These are phyloP conservation scores for Neofusicoccum cordaticola DNA, from an alignment of 2,329 filamentous ascomycete genomes.

Conservation along the genomic window DNA sequence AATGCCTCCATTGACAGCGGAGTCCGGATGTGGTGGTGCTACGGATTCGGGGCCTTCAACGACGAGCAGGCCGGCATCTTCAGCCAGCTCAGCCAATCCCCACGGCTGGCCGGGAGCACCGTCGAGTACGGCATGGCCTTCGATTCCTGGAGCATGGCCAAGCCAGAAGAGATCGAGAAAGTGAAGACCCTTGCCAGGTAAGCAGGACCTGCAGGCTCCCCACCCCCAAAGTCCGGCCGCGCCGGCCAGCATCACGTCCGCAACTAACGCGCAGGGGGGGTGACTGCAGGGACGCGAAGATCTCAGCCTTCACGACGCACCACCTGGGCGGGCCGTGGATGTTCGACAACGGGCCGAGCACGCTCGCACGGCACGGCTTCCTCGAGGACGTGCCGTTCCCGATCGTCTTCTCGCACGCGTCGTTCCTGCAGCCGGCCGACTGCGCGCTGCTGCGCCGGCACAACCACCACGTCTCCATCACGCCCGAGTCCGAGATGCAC, in stretches of 20 bases:
- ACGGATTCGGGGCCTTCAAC: slow-evolving; percentile 30
- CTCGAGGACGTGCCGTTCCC: slow-evolving; percentile 48
- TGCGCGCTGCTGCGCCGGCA: slow-evolving; percentile 45
- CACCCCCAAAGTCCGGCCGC: too few species aligned
- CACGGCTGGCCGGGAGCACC: background rate
- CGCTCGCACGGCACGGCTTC: slow-evolving; percentile 35
- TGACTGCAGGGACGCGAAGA: slow-evolving; percentile 6
- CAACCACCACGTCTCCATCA: slow-evolving; percentile 57
- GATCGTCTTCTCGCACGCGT: slow-evolving; percentile 53
- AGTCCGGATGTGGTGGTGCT: slow-evolving; percentile 46
- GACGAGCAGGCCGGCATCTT: slow-evolving; percentile 10
- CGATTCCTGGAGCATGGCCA: slow-evolving; percentile 15
- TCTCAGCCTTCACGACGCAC: slow-evolving; percentile 43
- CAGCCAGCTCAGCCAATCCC: background rate
- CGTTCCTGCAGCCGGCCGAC: slow-evolving; percentile 42
- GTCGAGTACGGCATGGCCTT: slow-evolving; percentile 19
- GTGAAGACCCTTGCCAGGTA: background rate
- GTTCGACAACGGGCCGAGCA: slow-evolving; percentile 38
- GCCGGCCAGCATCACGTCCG: too few species aligned
- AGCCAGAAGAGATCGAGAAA: background rate
- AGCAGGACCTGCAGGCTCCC: background rate
- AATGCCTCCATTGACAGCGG: slow-evolving; percentile 49
- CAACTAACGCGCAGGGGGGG: too few species aligned
- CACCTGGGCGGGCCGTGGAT: slow-evolving; percentile 23
- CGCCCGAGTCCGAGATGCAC: slow-evolving; percentile 59